Base-by-base conservation (phyloP, 2,329 filamentous ascomycete genomes). In the Claviceps sp. region DNA sequence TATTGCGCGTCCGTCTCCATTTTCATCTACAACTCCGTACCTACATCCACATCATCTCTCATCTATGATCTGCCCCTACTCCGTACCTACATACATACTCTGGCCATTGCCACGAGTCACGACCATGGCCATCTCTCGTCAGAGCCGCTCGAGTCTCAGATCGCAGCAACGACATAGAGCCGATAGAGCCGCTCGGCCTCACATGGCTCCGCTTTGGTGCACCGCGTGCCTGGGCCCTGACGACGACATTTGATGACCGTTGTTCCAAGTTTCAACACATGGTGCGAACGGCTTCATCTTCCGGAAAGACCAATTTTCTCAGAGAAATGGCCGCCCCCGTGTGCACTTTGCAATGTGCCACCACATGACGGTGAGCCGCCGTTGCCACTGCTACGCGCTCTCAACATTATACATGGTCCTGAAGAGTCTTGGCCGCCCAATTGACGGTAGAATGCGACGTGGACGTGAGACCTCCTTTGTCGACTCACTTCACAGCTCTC, bases 331-430 rank as follows among this genome's bases (percentile, higher is more conserved):
- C 37, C 34, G 37, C 24, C 47, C 20, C 24, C 47, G 22, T 38
- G 22, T 22, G 30, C 47, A 34, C 20, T 30, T 49, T 40, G 47
- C 47, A 49, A 42, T 42, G 47, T 49, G 47, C 38, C 47, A 34
- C 38, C 47, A 49, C 47, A 49, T 49, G 14, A 49, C 47, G 47
- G 38, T 49, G 47, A 49, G 47, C 47, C 24, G 24, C 38, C 24
- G 37, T 40, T 26, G 37, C 47, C 34, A 48, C 8, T 38, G 11
- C 46, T 40, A 48, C 37, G 14, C n/a, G 16, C n/a, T 38, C 38
- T 26, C 9, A n/a, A 30, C 30, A 34, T 34, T 11, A 34, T 34
- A 11, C 9, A 34, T 34, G 30, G 47, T 30, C 8, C n/a, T 49
- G 47, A 24, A 49, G 47, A 24, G 47, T 42, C 38, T 20, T 41